Base-by-base conservation (phyloP, 345 rosid genomes). In the Cochlearia excelsa region DNA sequence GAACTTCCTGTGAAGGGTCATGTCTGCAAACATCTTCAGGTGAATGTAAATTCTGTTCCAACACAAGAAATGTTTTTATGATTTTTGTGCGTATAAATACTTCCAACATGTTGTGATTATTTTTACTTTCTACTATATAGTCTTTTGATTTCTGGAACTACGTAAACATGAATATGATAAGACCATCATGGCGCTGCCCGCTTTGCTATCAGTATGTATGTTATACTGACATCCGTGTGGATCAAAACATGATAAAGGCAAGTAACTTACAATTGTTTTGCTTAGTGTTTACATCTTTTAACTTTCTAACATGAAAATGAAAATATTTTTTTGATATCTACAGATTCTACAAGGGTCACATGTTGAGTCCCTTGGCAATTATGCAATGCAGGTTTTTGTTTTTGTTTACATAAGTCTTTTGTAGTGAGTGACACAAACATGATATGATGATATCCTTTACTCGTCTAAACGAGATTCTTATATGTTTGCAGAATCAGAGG, bases 161-260 rank as follows among this genome's bases (percentile, higher is more conserved):
- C 51, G 61, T 89, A 30, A 56, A 61, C 16, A 89, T 93, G 67
- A 93, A 93, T 74, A 69, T 65, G 43, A 82, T 81, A 71, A 77
- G 79, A 62, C 99, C 99, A 40, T 84, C 91, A 49, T 93, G 99
- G 97, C 94, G 99, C 57, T 93, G 99, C 64, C 97, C 99, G 3
- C 84, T 82, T 61, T 93, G 99, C 72, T 83, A 85, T 68, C 97
- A 66, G 68, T 63, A 75, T 54, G 84, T 85, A 55, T 83, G 86
- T 78, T 86, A 83, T 76, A 72, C 73, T 11, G 87, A 89, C 56
- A 72, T 93, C 50, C 82, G 97, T 40, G 23, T 82, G 44, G 97
- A 89, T 75, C 91, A 82, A 72, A 85, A 69, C 75, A 82, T 89
- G 77, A 77, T 66, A n/a, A 79, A 93, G 97, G 99, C 74, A 82